A percentile compares a stretch with the other conserved stretches of the same genome.
Conservation (phyloP, 768 basidiomycete species). For the Psilocybe subaeruginosa region DNA sequence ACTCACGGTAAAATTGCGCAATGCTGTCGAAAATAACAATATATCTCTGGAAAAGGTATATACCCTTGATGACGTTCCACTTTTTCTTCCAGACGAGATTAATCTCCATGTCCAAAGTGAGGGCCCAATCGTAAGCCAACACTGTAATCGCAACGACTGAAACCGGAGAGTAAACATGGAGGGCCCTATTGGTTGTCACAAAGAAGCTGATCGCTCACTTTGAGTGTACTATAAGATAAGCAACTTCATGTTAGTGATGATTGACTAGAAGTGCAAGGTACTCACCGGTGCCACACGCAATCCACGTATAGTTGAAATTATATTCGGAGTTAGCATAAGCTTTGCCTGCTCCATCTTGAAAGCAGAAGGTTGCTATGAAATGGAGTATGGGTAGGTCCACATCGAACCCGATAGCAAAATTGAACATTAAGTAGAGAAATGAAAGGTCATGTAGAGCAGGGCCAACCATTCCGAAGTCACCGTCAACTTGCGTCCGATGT, state of each 20-base stretch:
- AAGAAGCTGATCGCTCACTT: neutral
- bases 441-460: no score
- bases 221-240: neutral
- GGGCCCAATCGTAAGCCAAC: neutral
- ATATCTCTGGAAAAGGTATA: constrained; percentile 2
- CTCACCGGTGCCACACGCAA: neutral
- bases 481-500: no score
- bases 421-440: no score
- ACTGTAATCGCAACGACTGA: neutral
- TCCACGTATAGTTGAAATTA: neutral
- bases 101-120: neutral
- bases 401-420: no score
- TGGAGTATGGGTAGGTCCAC: no score
- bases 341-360: no score
- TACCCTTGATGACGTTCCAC: neutral
- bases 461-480: no score
- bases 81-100: neutral
- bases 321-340: neutral
- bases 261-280: neutral
- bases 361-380: no score
- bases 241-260: neutral
- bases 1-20: neutral
- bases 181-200: neutral
- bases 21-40: neutral
- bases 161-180: neutral